Evolutionary conservation across 257 asterid genomes (phyloP).

Genomic region (Penstemon newberryi): DNA sequence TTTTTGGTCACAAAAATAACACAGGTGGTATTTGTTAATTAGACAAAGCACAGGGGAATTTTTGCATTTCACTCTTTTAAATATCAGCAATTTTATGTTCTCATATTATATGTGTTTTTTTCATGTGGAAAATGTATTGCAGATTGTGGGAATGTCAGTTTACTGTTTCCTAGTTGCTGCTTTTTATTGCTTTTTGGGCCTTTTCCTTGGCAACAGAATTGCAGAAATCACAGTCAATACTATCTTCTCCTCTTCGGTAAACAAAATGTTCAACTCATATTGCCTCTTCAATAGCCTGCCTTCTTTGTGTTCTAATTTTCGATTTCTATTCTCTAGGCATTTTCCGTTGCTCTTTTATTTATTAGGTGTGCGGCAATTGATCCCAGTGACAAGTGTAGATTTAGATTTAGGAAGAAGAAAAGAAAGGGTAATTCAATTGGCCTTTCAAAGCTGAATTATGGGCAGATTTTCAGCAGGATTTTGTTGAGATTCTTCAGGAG

Average conservation of each 20-base stretch:
- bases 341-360: constrained; percentile 69
- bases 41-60: too few relatives aligned
- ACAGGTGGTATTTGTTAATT: too few relatives aligned
- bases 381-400: constrained; percentile 79
- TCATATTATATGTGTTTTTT: not conserved
- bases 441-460: constrained; percentile 44
- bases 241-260: constrained; percentile 69
- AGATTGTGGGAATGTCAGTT: constrained; percentile 80
- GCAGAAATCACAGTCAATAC: constrained; percentile 65
- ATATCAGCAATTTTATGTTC: too few relatives aligned
- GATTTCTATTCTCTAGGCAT: constrained; percentile 42
- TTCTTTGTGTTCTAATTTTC: not conserved
- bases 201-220: constrained; percentile 64
- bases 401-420: constrained; percentile 61
- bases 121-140: constrained; percentile 26
- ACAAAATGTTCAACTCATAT: not conserved
- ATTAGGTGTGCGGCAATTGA: constrained; percentile 75
- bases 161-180: constrained; percentile 68
- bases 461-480: constrained; percentile 48
- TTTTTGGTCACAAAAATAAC: too few relatives aligned
- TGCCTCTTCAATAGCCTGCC: not conserved
- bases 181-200: constrained; percentile 81
- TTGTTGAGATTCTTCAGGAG: constrained; percentile 60
- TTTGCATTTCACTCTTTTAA: too few relatives aligned
- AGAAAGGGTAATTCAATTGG: constrained; percentile 25